These are phyloP conservation scores for Trypanosoma caninum DNA, from an alignment of 208 protist genomes.

Conservation along the genomic window DNA sequence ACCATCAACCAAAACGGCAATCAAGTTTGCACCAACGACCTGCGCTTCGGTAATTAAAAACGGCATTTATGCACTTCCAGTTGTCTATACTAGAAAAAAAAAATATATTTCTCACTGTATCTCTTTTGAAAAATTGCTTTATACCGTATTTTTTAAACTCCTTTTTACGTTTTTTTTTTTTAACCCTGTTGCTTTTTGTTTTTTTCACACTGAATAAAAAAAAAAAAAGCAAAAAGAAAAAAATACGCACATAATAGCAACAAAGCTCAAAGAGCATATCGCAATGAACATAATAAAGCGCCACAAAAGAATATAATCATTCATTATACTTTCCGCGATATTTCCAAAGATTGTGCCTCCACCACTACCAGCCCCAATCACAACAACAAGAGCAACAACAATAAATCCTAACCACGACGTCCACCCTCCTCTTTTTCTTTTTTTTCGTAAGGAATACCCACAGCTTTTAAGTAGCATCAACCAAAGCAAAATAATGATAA, in stretches of 20 bases:
- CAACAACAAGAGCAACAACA: background rate
- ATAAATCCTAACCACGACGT: background rate
- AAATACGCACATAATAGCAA: background rate
- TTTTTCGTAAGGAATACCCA: too few relatives aligned
- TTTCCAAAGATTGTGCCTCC: too few relatives aligned
- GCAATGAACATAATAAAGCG: background rate
- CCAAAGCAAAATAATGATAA: slow-evolving; percentile 1
- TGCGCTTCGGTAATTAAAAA: slow-evolving; percentile 52
- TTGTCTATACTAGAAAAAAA: too few relatives aligned
- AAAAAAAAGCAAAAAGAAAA: slow-evolving; percentile 7
- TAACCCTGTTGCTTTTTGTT: background rate
- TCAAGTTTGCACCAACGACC: slow-evolving; percentile 62
- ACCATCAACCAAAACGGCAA: slow-evolving; percentile 58
- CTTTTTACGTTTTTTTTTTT: slow-evolving; percentile 2
- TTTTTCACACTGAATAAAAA: slow-evolving; percentile 5
- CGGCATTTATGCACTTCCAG: too few relatives aligned
- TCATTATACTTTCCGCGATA: too few relatives aligned
- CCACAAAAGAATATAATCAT: too few relatives aligned
- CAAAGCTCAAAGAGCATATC: background rate
- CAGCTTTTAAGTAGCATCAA: background rate
- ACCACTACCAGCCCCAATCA: background rate
- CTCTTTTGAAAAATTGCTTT: slow-evolving; percentile 5
- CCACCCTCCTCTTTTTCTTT: background rate
- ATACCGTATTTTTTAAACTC: background rate
- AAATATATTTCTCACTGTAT: background rate